Evolutionary conservation across 805 yeast species (phyloP), one percentile per base, ranked within the genome.

Genomic region (Schwanniomyces polymorphus): DNA sequence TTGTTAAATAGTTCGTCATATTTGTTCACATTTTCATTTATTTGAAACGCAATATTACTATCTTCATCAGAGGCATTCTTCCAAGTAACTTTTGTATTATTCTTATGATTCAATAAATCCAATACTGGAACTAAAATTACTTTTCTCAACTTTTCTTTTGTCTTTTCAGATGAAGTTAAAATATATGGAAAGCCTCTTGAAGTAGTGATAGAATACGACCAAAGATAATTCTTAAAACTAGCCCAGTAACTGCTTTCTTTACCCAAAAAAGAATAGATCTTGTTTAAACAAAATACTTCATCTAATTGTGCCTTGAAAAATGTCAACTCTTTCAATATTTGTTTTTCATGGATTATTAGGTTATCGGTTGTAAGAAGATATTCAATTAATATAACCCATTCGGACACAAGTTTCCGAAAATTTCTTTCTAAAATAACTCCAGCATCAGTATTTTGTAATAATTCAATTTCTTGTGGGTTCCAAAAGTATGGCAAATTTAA

Each of bases 141-240:
- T 11, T 31, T 46, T 16, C 21, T 33, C 7, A 46, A 16, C 16
- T 38, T 31, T 6, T 21, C 37, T 27, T 25, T 38, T 11, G 40
- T 9, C 17, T 16, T 28, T 4, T 31, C 40, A 9, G 29, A 18
- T 17, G 33, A n/a, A 4, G 29, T 9, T 27, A 46, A 46, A 6
- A 46, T 16, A 39, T 38, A 42, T 10, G 49, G 49, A 42, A 46
- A 42, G 14, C 49, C 49, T 38, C 49, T 46, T 12, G 49, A 46
- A 25, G 43, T 31, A 21, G 42, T 37, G 38, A 46, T 42, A 42
- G 46, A 37, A 38, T 38, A 42, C 4, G 49, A 38, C 49, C 49
- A 46, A 29, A 46, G 38, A 18, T 46, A 46, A 38, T 25, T 33
- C 27, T 31, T 29, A 35, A 42, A 46, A 38, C 46, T 46, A 21